These are phyloP conservation scores for Centaurea solstitialis DNA, from an alignment of 129 eudicot species.

Conservation along the genomic window DNA sequence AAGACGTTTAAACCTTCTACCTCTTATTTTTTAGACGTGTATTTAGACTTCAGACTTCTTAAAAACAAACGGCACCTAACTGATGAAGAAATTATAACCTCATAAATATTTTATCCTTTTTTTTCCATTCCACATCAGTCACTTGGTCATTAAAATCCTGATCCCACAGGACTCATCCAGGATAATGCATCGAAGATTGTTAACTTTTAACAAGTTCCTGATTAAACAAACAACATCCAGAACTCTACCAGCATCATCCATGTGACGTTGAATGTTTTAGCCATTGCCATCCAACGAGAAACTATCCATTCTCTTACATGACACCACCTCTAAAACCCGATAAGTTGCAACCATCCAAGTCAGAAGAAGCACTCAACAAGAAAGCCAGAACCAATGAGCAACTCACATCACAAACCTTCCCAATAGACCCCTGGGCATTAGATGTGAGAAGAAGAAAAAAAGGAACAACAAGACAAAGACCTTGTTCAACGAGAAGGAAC, in stretches of 20 bases:
- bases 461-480: not conserved
- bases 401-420: not conserved
- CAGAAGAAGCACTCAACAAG: not conserved
- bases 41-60: too few species aligned
- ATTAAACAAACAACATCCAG: not conserved
- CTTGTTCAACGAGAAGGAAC: not conserved
- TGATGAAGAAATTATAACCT: not conserved
- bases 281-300: not conserved
- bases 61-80: too few species aligned
- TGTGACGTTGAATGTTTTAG: not conserved
- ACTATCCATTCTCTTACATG: not conserved
- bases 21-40: too few species aligned
- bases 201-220: not conserved
- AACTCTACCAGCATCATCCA: not conserved
- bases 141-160: not conserved
- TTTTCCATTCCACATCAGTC: not conserved
- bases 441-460: not conserved
- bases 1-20: too few species aligned
- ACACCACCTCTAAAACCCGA: not conserved
- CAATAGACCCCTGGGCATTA: not conserved
- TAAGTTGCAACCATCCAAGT: not conserved
- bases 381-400: not conserved
- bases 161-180: not conserved
- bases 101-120: not conserved
- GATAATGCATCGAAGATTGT: not conserved